Conservation (phyloP, 352 stramenopile genomes). For the Globisporangium uncinulatum region DNA sequence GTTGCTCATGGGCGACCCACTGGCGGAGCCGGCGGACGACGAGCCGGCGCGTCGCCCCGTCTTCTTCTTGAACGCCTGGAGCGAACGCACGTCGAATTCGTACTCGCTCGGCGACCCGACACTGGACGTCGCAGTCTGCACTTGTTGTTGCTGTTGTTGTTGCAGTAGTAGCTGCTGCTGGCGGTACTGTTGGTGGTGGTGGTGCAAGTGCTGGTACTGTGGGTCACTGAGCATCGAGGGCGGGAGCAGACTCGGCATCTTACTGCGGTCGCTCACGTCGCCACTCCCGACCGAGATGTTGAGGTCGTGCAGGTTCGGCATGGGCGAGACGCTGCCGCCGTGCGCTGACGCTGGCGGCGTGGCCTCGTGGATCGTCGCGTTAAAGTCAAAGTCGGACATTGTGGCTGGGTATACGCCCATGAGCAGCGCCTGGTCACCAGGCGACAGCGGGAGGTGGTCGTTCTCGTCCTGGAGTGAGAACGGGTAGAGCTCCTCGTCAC, state of each 20-base stretch:
- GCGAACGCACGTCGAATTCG: conserved; percentile 16
- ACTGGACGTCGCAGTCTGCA: conserved; percentile 11
- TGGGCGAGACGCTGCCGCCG: conserved; percentile 3
- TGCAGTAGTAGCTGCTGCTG: conserved; percentile 21
- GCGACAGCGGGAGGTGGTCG: conserved; percentile 25
- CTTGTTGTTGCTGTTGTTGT: conserved; percentile 17
- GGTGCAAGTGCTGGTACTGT: conserved; percentile 18
- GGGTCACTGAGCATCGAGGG: conserved; percentile 20
- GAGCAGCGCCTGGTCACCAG: conserved; percentile 49
- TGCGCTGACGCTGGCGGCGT: conserved; percentile 2
- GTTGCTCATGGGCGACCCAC: conserved; percentile 38
- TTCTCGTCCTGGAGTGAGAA: conserved; percentile 30
- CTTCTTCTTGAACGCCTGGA: conserved; percentile 16
- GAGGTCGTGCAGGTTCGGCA: conserved; percentile 11
- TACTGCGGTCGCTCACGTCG: conserved; percentile 18
- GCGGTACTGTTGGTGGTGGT: conserved; percentile 20
- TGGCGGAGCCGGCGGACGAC: conserved; percentile 24
- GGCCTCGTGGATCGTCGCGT: conserved; percentile 39
- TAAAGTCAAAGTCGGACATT: conserved; percentile 62
- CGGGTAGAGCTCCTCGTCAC: conserved; percentile 58
- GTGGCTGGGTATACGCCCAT: conserved; percentile 52
- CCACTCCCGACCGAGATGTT: conserved; percentile 13
- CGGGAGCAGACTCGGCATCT: conserved; percentile 23
- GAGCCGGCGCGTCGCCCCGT: conserved; percentile 10
- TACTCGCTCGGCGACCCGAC: conserved; percentile 5